Conservation (phyloP, 1,284 basidiomycete genomes). For the Naganishia liquefaciens region DNA sequence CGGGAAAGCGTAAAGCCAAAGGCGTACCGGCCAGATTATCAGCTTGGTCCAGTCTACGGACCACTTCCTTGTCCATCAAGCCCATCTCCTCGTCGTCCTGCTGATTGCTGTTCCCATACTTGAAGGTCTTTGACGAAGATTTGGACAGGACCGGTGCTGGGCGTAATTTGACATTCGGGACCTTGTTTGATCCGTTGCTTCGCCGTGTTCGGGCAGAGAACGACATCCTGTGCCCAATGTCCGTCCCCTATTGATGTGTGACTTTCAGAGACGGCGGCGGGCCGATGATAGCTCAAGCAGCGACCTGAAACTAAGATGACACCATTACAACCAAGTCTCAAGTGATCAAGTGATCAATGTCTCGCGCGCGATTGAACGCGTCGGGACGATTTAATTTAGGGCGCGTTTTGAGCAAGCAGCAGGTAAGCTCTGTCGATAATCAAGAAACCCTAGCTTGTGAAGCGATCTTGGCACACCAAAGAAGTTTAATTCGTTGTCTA, state of each 20-base stretch:
- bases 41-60: slow-evolving; percentile 27
- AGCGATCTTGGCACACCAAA: no score
- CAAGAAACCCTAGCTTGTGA: no score
- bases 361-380: neutral
- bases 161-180: slow-evolving; percentile 51
- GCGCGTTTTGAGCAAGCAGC: no score
- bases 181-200: slow-evolving; percentile 48
- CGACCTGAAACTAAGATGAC: neutral
- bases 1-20: neutral
- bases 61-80: slow-evolving; percentile 32
- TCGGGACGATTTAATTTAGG: no score
- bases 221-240: slow-evolving; percentile 1
- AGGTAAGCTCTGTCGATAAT: no score
- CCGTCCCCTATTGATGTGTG: no score
- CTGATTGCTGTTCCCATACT: neutral
- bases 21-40: slow-evolving; percentile 26
- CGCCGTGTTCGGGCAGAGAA: slow-evolving; percentile 36
- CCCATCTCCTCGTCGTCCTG: slow-evolving; percentile 27
- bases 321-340: no score
- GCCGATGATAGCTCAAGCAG: no score
- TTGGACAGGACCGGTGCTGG: slow-evolving; percentile 40
- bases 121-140: slow-evolving; percentile 22
- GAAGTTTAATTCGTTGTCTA: no score
- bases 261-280: no score
- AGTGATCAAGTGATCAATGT: no score